These are phyloP conservation scores for Globisporangium polare DNA, from an alignment of 352 stramenopile genomes.

Conservation along the genomic window DNA sequence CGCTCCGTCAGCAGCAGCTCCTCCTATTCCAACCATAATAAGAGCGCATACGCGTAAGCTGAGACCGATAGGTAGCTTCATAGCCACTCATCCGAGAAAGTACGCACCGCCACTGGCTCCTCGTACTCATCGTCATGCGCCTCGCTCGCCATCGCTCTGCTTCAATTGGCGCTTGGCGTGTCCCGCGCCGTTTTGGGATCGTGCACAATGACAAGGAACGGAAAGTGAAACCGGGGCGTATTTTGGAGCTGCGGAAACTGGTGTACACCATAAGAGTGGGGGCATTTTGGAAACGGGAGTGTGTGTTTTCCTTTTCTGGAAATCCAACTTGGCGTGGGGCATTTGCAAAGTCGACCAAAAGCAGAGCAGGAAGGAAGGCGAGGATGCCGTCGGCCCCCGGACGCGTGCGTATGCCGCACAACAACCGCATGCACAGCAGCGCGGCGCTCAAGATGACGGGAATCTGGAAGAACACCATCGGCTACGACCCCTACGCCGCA, in stretches of 20 bases:
- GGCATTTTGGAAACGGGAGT: no score
- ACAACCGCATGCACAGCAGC: constrained; percentile 95
- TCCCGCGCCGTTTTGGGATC: neutral
- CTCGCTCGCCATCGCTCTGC: constrained; percentile 17
- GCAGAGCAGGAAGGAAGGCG: neutral
- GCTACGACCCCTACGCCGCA: constrained; percentile 93
- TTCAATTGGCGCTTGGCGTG: no score
- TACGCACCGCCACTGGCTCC: neutral
- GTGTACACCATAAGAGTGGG: no score
- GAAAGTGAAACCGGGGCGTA: neutral
- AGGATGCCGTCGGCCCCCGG: constrained; percentile 86
- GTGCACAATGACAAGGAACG: neutral
- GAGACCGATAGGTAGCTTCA: neutral
- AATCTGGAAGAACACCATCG: constrained; percentile 97
- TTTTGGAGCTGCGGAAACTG: no score
- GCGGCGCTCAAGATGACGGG: constrained; percentile 93
- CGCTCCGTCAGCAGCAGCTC: constrained; percentile 13
- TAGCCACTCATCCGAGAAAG: neutral
- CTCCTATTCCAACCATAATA: neutral
- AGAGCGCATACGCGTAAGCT: neutral
- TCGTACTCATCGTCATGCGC: constrained; percentile 25
- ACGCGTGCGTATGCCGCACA: constrained; percentile 94
- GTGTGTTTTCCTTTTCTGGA: no score
- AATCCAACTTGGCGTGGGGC: no score
- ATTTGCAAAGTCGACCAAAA: neutral